phyloP scores from a whole-genome alignment of 192 early-diverging fungal species.

The Lobulomyces angularis region DNA sequence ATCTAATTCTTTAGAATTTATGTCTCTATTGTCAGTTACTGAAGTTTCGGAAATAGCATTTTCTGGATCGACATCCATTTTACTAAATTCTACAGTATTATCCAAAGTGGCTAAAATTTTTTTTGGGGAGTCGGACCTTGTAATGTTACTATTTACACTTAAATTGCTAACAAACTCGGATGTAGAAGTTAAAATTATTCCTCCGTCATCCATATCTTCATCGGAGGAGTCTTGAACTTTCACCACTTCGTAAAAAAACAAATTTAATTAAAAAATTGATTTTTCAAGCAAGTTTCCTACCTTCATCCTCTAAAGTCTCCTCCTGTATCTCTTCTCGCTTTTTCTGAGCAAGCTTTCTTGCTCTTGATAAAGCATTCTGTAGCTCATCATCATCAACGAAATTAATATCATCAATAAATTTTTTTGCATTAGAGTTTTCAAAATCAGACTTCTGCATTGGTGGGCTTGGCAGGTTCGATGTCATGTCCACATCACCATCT shows the following conservation, averaged over 20 bases:
- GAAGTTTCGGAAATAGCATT: too few relatives aligned
- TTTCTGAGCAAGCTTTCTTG: constrained; percentile 48
- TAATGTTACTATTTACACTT: constrained; percentile 17
- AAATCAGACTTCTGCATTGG: constrained; percentile 8
- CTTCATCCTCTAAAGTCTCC: too few relatives aligned
- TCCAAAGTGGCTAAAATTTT: background rate
- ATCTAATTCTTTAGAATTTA: too few relatives aligned
- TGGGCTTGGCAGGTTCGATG: constrained; percentile 16
- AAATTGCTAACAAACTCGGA: constrained; percentile 76
- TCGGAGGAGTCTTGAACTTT: constrained; percentile 30
- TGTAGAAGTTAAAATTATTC: constrained; percentile 70
- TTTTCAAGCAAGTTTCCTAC: too few relatives aligned
- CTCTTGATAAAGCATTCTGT: constrained; percentile 65
- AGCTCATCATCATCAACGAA: constrained; percentile 94
- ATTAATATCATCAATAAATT: constrained; percentile 42
- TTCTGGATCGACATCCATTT: too few relatives aligned
- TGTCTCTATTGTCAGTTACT: too few relatives aligned
- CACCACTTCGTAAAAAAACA: constrained; percentile 6
- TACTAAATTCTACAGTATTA: too few relatives aligned
- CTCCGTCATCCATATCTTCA: constrained; percentile 11
- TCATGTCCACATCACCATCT: constrained; percentile 34
- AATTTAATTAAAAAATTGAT: too few relatives aligned
- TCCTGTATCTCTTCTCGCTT: constrained; percentile 30
- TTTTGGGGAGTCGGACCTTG: constrained; percentile 8
- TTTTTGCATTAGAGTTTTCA: constrained; percentile 16